phyloP scores from a whole-genome alignment of 805 yeast genomes.

The Candida sithepensis region DNA sequence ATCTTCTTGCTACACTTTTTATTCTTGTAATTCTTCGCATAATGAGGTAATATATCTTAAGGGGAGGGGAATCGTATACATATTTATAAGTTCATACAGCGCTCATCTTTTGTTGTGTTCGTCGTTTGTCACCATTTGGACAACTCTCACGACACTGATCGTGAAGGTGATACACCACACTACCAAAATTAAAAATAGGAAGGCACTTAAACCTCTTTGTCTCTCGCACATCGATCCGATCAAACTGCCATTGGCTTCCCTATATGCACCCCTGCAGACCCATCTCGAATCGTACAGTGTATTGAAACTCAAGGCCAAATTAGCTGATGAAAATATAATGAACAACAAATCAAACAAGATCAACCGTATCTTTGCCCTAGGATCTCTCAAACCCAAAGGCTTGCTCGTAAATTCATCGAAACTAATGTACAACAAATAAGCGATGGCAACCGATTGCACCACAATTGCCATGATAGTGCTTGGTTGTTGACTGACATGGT shows the following conservation, averaged over 20 bases:
- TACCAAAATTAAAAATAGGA: constrained; percentile 68
- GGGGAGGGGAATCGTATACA: too few species aligned
- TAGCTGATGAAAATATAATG: constrained; percentile 86
- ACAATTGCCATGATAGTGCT: constrained; percentile 90
- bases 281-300: constrained; percentile 76
- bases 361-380: constrained; percentile 76
- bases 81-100: too few species aligned
- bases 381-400: constrained; percentile 86
- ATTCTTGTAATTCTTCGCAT: too few species aligned
- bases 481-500: constrained; percentile 64
- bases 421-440: constrained; percentile 76
- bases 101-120: constrained; percentile 6
- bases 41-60: too few species aligned
- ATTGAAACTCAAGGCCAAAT: constrained; percentile 79
- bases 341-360: constrained; percentile 80
- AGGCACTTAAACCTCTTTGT: constrained; percentile 75
- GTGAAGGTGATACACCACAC: constrained; percentile 86
- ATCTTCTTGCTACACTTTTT: too few species aligned
- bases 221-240: constrained; percentile 62
- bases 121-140: constrained; percentile 50
- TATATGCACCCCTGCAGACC: constrained; percentile 51
- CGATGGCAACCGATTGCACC: constrained; percentile 75
- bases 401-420: constrained; percentile 89
- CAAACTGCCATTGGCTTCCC: constrained; percentile 1
- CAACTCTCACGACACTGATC: constrained; percentile 77